These are phyloP conservation scores for Pyricularia sp. DNA, from an alignment of 2,329 filamentous ascomycete genomes.

Conservation along the genomic window DNA sequence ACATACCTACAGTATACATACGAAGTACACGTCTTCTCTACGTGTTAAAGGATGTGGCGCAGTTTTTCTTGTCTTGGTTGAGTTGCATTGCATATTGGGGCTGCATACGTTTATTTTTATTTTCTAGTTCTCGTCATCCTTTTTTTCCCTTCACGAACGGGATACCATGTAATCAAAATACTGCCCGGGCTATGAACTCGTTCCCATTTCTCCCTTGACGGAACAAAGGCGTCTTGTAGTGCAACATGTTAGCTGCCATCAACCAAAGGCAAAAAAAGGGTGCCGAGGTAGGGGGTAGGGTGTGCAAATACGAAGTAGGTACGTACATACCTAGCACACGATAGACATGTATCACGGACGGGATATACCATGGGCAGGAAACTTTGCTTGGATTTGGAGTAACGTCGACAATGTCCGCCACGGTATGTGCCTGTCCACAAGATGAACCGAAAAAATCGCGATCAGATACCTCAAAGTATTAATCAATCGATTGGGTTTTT, in stretches of 20 bases:
- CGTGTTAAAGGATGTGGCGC: not conserved
- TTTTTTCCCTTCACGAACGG: not conserved
- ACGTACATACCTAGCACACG: not conserved
- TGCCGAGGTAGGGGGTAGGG: not conserved
- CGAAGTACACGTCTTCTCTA: not conserved
- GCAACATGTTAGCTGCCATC: not conserved
- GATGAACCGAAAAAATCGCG: not conserved
- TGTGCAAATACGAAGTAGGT: not conserved
- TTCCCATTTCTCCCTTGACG: not conserved
- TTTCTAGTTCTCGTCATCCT: not conserved
- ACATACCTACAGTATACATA: no score
- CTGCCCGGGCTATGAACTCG: not conserved
- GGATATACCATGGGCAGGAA: not conserved
- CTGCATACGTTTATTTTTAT: not conserved
- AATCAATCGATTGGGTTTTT: not conserved
- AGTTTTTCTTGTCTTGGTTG: not conserved
- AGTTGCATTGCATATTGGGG: not conserved
- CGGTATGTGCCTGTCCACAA: not conserved
- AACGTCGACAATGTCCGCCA: not conserved
- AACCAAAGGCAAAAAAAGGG: not conserved
- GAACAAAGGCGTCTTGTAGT: not conserved
- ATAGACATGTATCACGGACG: not conserved
- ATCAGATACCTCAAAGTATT: not conserved
- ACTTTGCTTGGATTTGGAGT: not conserved
- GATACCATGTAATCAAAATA: not conserved